phyloP scores from a whole-genome alignment of 2,329 filamentous ascomycete species.

The Calonectria fujianensis region DNA sequence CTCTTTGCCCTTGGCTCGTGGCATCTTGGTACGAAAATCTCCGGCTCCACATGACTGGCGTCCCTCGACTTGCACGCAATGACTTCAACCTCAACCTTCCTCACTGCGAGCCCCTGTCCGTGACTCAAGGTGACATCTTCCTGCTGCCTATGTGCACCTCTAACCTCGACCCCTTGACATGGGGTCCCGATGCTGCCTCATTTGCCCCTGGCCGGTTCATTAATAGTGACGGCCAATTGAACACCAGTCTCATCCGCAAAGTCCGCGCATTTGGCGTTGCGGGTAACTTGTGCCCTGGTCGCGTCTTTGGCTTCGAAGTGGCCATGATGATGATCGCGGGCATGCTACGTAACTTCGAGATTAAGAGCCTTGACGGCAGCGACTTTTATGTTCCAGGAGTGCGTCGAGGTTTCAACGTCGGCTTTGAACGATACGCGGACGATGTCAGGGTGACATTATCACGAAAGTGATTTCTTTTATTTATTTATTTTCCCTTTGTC shows the following conservation, averaged over 20 bases:
- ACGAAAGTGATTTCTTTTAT: slow-evolving; percentile 34
- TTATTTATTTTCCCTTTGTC: slow-evolving; percentile 3
- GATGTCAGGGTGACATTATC: slow-evolving; percentile 54
- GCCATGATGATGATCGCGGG: slow-evolving; percentile 54
- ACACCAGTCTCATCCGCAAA: slow-evolving; percentile 49
- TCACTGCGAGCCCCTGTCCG: slow-evolving; percentile 43
- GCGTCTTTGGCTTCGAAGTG: slow-evolving; percentile 56
- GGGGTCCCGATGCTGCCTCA: slow-evolving; percentile 54
- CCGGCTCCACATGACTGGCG: slow-evolving; percentile 57
- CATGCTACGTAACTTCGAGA: slow-evolving; percentile 54
- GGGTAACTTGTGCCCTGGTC: slow-evolving; percentile 57
- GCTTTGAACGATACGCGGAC: slow-evolving; percentile 56
- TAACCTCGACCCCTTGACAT: slow-evolving; percentile 53
- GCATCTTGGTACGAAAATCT: slow-evolving; percentile 58
- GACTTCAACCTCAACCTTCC: slow-evolving; percentile 53
- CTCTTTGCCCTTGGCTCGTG: slow-evolving; percentile 57
- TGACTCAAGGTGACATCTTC: slow-evolving; percentile 56
- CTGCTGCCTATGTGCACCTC: slow-evolving; percentile 59
- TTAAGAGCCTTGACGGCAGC: slow-evolving; percentile 45
- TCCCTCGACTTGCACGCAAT: slow-evolving; percentile 56
- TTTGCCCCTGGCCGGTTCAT: slow-evolving; percentile 58
- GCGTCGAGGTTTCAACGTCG: slow-evolving; percentile 55
- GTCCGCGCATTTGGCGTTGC: slow-evolving; percentile 58
- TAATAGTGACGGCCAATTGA: slow-evolving; percentile 46
- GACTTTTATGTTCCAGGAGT: slow-evolving; percentile 50